phyloP scores from a whole-genome alignment of 768 basidiomycete genomes.

The Rhodosporidiobolus sp. region DNA sequence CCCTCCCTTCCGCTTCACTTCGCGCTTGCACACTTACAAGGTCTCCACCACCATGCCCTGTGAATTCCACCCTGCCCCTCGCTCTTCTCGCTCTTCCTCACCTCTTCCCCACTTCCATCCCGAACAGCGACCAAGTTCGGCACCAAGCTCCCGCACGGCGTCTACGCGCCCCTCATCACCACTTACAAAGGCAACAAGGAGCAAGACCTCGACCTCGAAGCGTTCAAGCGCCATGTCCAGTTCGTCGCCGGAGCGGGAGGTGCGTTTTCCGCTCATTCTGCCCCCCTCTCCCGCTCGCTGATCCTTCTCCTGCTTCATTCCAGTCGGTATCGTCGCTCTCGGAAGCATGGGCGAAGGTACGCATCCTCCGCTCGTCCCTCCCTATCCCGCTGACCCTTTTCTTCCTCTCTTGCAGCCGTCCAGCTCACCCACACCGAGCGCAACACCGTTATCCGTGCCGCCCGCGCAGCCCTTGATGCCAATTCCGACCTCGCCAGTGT shows the following conservation, averaged over 20 bases:
- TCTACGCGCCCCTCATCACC: conserved; percentile 80
- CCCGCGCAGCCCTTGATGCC: conserved; percentile 66
- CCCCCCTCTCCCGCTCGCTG: conserved; percentile 42
- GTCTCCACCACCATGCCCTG: neutral
- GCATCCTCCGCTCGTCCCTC: neutral
- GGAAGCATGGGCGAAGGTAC: conserved; percentile 75
- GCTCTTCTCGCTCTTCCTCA: neutral
- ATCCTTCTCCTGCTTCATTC: conserved; percentile 53
- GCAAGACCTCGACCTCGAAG: conserved; percentile 62
- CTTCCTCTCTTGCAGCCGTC: conserved; percentile 52
- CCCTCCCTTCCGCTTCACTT: neutral
- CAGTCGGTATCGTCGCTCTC: conserved; percentile 67
- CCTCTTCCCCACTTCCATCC: neutral
- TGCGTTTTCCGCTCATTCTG: conserved; percentile 46
- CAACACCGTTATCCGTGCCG: conserved; percentile 60
- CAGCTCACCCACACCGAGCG: conserved; percentile 71
- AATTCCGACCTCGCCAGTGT: conserved; percentile 58
- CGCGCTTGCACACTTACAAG: neutral
- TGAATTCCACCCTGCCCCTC: neutral
- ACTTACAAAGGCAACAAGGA: conserved; percentile 65
- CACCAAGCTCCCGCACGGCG: conserved; percentile 61
- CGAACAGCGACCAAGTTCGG: conserved; percentile 26
- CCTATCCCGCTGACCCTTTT: neutral
- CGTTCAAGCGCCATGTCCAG: conserved; percentile 48
- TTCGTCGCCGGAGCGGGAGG: conserved; percentile 46